phyloP scores from a whole-genome alignment of 2,329 filamentous ascomycete species.

The Fusarium falciforme region DNA sequence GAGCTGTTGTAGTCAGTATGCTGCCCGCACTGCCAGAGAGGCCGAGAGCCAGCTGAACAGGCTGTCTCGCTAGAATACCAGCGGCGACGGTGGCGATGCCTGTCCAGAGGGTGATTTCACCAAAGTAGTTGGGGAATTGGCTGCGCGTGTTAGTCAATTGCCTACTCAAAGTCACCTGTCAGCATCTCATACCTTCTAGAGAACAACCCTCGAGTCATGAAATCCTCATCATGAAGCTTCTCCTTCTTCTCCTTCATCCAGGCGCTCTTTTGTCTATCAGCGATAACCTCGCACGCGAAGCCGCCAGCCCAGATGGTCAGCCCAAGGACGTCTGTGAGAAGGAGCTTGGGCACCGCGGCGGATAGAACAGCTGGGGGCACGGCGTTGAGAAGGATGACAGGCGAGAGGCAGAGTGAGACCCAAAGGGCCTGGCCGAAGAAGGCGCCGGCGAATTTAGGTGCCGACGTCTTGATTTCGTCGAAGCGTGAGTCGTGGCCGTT shows the following conservation, averaged over 20 bases:
- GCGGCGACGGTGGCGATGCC: slow-evolving; percentile 71
- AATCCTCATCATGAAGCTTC: slow-evolving; percentile 75
- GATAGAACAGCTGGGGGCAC: slow-evolving; percentile 66
- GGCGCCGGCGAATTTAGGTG: slow-evolving; percentile 50
- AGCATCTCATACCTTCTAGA: slow-evolving; percentile 56
- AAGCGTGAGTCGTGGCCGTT: slow-evolving; percentile 68
- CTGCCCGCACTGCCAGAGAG: slow-evolving; percentile 56
- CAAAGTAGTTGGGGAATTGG: slow-evolving; percentile 78
- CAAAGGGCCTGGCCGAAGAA: slow-evolving; percentile 71
- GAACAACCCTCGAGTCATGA: slow-evolving; percentile 73
- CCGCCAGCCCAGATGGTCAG: slow-evolving; percentile 69
- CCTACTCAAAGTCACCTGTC: neutral
- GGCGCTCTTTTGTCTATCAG: slow-evolving; percentile 71
- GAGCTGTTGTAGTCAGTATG: slow-evolving; percentile 46
- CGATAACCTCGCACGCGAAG: slow-evolving; percentile 68
- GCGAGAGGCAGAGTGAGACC: slow-evolving; percentile 75
- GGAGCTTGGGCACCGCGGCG: slow-evolving; percentile 51
- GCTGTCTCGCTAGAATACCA: slow-evolving; percentile 64
- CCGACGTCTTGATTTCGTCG: slow-evolving; percentile 53
- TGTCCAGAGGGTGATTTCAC: slow-evolving; percentile 76
- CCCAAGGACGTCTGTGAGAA: slow-evolving; percentile 66
- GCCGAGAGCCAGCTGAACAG: slow-evolving; percentile 68
- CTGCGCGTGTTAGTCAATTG: slow-evolving; percentile 34
- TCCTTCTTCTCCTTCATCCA: slow-evolving; percentile 71
- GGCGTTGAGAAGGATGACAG: slow-evolving; percentile 72